Conservation (phyloP, 768 basidiomycete species). For the Filobasidium wieringae region DNA sequence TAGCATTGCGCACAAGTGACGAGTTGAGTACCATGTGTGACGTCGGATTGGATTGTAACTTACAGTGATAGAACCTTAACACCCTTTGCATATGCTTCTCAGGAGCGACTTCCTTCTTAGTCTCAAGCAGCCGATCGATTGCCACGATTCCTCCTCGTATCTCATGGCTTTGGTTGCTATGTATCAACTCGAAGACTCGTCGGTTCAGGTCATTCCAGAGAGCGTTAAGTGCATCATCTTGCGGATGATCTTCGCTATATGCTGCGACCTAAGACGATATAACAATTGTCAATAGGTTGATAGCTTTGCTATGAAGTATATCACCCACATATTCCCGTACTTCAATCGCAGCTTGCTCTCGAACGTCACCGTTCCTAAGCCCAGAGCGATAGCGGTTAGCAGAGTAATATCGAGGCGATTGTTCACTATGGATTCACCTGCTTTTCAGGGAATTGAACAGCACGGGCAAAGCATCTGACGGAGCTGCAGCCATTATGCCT, state of each 20-base stretch:
- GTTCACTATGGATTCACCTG: neutral
- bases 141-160: slow-evolving; percentile 77
- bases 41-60: slow-evolving; percentile 44
- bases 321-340: slow-evolving; percentile 21
- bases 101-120: slow-evolving; percentile 57
- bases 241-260: slow-evolving; percentile 11
- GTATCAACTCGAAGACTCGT: slow-evolving; percentile 67
- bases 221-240: slow-evolving; percentile 39
- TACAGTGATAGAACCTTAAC: slow-evolving; percentile 19
- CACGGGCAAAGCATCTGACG: neutral
- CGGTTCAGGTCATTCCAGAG: slow-evolving; percentile 57
- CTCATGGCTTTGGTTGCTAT: slow-evolving; percentile 64
- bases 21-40: slow-evolving; percentile 49
- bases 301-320: slow-evolving; percentile 10
- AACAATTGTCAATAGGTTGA: slow-evolving; percentile 15
- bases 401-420: neutral
- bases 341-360: slow-evolving; percentile 21
- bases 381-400: neutral
- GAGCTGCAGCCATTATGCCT: neutral
- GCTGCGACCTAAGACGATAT: neutral
- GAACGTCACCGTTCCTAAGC: slow-evolving; percentile 19
- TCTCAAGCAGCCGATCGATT: slow-evolving; percentile 58
- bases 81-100: slow-evolving; percentile 10
- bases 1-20: neutral
- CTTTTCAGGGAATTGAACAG: neutral